Evolutionary conservation across 345 rosid species (phyloP).

Genomic region (Euphorbia tirucalli): DNA sequence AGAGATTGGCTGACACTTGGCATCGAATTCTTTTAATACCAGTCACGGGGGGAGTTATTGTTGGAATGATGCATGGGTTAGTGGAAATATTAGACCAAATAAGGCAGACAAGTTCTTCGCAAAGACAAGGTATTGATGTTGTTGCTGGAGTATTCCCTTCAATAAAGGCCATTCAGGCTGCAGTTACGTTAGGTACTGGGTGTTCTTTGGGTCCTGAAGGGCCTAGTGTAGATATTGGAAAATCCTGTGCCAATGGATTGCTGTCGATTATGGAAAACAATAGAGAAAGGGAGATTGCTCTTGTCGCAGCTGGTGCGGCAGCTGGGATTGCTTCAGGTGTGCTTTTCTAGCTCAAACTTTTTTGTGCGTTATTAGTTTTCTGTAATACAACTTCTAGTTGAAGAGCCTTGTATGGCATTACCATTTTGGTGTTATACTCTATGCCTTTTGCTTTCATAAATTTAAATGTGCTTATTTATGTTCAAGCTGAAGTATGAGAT

Average conservation of each 20-base stretch:
- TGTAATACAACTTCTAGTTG: background rate
- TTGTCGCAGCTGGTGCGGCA: conserved; percentile 97
- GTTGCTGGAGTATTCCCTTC: conserved; percentile 83
- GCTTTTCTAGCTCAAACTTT: background rate
- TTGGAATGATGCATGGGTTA: conserved; percentile 98
- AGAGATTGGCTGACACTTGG: conserved; percentile 88
- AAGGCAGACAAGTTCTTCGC: conserved; percentile 64
- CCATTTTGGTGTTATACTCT: background rate
- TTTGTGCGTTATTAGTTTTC: conserved; percentile 2
- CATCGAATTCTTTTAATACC: conserved; percentile 92
- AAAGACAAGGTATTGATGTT: conserved; percentile 72
- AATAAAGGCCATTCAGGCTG: conserved; percentile 91
- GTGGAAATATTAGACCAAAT: conserved; percentile 89
- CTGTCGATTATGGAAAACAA: conserved; percentile 94
- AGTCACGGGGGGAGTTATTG: conserved; percentile 88
- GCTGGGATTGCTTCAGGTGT: conserved; percentile 96
- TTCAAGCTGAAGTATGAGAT: background rate
- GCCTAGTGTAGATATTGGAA: conserved; percentile 97
- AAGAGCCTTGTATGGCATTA: background rate
- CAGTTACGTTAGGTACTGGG: conserved; percentile 91
- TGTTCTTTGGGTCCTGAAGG: conserved; percentile 98
- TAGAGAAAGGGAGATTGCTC: conserved; percentile 92
- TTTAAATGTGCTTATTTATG: background rate
- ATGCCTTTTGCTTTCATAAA: background rate
- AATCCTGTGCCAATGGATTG: conserved; percentile 90